Evolutionary conservation across 495 filamentous ascomycete genomes (phyloP).

Genomic region (Ascodesmis nigricans): DNA sequence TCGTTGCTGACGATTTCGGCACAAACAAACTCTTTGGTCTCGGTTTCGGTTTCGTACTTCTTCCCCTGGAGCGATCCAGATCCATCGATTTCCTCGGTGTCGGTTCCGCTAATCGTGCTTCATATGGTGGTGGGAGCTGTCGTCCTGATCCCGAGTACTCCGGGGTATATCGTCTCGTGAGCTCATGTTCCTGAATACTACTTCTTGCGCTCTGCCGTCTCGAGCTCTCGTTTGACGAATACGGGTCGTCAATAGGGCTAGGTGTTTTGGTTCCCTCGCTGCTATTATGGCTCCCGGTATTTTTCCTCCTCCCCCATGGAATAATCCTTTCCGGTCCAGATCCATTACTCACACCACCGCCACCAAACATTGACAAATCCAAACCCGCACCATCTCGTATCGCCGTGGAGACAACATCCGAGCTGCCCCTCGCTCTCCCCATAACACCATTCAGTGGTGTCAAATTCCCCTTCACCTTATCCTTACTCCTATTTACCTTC

Average conservation of each 20-base stretch:
- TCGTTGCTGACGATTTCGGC: constrained; percentile 10
- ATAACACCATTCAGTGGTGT: constrained; percentile 9
- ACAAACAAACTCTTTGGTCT: constrained; percentile 20
- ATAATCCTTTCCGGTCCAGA: no score
- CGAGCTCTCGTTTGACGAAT: no score
- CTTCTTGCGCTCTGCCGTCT: no score
- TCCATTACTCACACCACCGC: no score
- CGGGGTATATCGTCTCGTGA: neutral
- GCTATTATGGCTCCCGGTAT: no score
- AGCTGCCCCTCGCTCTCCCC: constrained; percentile 3
- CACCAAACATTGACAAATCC: no score
- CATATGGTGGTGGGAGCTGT: neutral
- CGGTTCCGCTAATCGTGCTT: no score
- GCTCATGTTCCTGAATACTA: neutral
- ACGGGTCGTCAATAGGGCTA: no score
- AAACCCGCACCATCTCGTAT: constrained; percentile 3
- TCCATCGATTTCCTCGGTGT: no score
- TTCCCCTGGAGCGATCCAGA: no score
- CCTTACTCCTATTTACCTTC: constrained; percentile 12
- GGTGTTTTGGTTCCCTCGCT: no score
- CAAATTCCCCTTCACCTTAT: constrained; percentile 20
- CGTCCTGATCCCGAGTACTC: neutral
- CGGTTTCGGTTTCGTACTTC: constrained; percentile 15
- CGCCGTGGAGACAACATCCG: constrained; percentile 6
- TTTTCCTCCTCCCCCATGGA: no score